These are phyloP conservation scores for Solanum etuberosum DNA, from an alignment of 257 asterid genomes.

Conservation along the genomic window DNA sequence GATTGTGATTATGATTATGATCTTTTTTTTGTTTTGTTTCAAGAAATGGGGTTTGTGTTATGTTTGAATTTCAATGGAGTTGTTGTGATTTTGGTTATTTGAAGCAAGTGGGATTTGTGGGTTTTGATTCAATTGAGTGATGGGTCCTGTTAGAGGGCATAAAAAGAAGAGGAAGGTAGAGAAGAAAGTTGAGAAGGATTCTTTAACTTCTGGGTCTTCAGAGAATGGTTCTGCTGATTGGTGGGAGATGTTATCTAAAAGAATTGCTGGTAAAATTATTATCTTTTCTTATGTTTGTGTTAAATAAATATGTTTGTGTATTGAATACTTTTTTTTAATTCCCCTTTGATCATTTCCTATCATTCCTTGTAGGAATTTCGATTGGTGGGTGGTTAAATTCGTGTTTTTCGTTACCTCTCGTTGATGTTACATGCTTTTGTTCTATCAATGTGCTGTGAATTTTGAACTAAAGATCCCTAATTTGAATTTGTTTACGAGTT, in stretches of 20 bases:
- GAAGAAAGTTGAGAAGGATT: conserved; percentile 37
- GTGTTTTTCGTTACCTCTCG: neutral
- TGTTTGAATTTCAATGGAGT: conserved; percentile 11
- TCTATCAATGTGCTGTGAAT: neutral
- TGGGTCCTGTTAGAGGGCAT: conserved; percentile 62
- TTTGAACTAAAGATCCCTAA: neutral
- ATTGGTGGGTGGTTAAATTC: neutral
- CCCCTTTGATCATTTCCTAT: neutral
- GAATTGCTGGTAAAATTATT: conserved; percentile 36
- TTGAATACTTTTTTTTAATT: neutral
- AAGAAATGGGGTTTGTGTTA: conserved; percentile 5
- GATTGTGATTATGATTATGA: neutral
- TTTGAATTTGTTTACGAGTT: neutral
- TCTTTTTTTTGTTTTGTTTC: neutral
- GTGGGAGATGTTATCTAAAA: conserved; percentile 50
- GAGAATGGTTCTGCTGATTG: conserved; percentile 56
- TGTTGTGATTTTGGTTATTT: conserved; percentile 1
- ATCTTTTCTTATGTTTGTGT: conserved; percentile 3
- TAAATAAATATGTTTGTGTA: neutral
- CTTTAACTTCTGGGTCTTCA: conserved; percentile 39
- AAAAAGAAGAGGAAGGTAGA: conserved; percentile 62
- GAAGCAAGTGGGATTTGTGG: conserved; percentile 6
- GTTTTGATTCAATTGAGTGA: conserved; percentile 13
- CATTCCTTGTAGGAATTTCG: neutral
- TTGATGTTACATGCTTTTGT: neutral